Evolutionary conservation across 2,329 filamentous ascomycete genomes (phyloP).

Genomic region (Orbilia quercus): DNA sequence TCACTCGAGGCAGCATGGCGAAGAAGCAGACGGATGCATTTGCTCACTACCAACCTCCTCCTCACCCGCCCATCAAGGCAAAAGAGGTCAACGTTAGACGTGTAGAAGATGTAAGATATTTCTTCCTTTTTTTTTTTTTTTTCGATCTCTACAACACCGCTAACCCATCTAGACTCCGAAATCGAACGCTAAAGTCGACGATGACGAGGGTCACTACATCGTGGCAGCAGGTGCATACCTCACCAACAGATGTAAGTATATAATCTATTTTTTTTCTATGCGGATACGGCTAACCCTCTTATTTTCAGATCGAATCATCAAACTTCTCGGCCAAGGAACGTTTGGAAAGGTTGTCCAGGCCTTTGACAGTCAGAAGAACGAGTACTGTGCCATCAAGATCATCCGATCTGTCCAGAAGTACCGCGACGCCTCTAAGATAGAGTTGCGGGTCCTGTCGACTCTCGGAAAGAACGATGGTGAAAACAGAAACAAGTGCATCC

Average conservation of each 20-base stretch:
- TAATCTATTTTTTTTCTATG: not conserved
- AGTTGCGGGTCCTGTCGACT: constrained; percentile 90
- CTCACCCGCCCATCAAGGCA: constrained; percentile 89
- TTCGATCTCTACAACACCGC: constrained; percentile 14
- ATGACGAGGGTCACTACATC: constrained; percentile 97
- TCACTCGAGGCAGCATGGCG: constrained; percentile 63
- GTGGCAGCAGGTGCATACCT: constrained; percentile 86
- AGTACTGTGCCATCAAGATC: constrained; percentile 94
- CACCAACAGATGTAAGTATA: constrained; percentile 84
- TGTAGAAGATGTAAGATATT: constrained; percentile 71
- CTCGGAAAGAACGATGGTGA: constrained; percentile 88
- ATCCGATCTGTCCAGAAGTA: constrained; percentile 99
- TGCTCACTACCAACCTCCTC: constrained; percentile 84
- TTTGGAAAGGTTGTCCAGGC: constrained; percentile 99
- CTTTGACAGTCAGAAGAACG: constrained; percentile 78
- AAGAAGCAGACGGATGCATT: constrained; percentile 76
- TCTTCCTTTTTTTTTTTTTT: constrained; percentile 11
- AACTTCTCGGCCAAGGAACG: constrained; percentile 92
- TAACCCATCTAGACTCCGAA: constrained; percentile 45
- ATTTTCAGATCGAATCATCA: constrained; percentile 80
- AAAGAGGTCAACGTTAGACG: constrained; percentile 76
- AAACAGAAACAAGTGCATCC: constrained; percentile 96
- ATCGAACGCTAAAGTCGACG: constrained; percentile 76
- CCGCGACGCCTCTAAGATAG: constrained; percentile 92
- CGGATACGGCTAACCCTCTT: constrained; percentile 10